Conservation (phyloP, 768 basidiomycete genomes). For the Lactarius hatsudake region DNA sequence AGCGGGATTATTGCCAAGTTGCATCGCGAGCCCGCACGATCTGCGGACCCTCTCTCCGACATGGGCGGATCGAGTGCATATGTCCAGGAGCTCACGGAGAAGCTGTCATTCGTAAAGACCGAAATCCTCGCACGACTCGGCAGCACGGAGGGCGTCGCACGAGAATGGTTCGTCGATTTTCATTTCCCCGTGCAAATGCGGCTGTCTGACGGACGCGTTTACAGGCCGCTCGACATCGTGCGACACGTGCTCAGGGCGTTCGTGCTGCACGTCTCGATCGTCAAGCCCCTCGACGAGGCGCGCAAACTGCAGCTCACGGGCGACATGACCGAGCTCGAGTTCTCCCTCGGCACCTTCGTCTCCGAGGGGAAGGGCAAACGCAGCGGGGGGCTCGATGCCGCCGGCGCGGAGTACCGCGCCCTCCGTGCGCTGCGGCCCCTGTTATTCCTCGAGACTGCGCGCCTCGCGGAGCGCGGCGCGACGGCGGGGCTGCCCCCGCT, state of each 20-base stretch:
- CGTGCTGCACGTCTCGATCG: slow-evolving; percentile 91
- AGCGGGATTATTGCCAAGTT: slow-evolving; percentile 75
- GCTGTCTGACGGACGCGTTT: background rate
- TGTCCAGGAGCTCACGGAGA: slow-evolving; percentile 90
- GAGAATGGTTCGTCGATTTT: slow-evolving; percentile 61
- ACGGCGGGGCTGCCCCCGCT: slow-evolving; percentile 82
- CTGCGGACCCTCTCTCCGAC: slow-evolving; percentile 54
- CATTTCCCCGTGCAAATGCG: background rate
- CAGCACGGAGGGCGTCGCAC: slow-evolving; percentile 63
- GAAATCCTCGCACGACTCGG: slow-evolving; percentile 71
- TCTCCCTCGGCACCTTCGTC: slow-evolving; percentile 80
- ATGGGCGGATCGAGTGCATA: slow-evolving; percentile 74
- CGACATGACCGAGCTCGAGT: slow-evolving; percentile 97
- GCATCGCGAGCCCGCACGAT: slow-evolving; percentile 78
- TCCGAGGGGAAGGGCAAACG: slow-evolving; percentile 57
- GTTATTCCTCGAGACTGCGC: slow-evolving; percentile 80
- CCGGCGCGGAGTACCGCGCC: slow-evolving; percentile 85
- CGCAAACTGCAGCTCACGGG: slow-evolving; percentile 93
- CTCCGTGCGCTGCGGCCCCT: slow-evolving; percentile 85
- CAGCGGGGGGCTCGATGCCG: slow-evolving; percentile 57
- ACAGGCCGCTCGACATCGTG: slow-evolving; percentile 48
- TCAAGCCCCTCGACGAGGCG: slow-evolving; percentile 83
- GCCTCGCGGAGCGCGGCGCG: slow-evolving; percentile 59
- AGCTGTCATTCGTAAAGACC: slow-evolving; percentile 73
- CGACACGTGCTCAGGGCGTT: slow-evolving; percentile 82